Evolutionary conservation across 176 grass and related monocot genomes (phyloP), one percentile per base, ranked within the genome.

Genomic region (Metroxylon sagu): DNA sequence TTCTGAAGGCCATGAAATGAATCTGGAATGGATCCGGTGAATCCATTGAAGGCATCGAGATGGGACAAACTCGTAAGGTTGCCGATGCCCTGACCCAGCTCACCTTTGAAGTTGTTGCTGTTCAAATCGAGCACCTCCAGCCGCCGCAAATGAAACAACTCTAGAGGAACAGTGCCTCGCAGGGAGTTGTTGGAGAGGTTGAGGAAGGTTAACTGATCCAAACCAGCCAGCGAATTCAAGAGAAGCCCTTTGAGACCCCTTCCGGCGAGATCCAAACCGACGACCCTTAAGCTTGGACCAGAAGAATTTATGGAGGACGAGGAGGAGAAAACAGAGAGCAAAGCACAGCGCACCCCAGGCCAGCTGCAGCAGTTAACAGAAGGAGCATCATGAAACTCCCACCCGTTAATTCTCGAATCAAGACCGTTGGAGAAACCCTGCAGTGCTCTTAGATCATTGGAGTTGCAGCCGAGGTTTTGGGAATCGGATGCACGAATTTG

Each of bases 1-100:
- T 50, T 64, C 25, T 26, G 61, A 10, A 64, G n/a, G 61, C 19
- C 43, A 8, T 64, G 12, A 50, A 64, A 64, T 35, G 10, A 18
- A n/a, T 50, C 21, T 6, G 43, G 61, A 49, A 64, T 49, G 19
- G 2, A 49, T 4, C 61, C 61, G 10, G 39, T 64, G 61, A 64
- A 26, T 2, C 3, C 1, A 21, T 50, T 64, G 12, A 25, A 6
- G 43, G 19, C 14, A 17, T 64, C 61, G 19, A 64, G 25, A 10
- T 26, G 6, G 39, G 16, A 43, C 4, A 64, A 15, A 14, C 21
- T 50, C 1, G 61, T 16, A 18, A 64, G 43, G 43, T 64, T 64
- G 2, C 39, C 10, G 18, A 64, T 25, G 2, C 43, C 43, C 8
- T 2, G 61, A 7, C n/a, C n/a, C 4, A 64, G 61, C 14, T 64